Conservation (phyloP, 495 filamentous ascomycete species). For the Aspergillus leporis region DNA sequence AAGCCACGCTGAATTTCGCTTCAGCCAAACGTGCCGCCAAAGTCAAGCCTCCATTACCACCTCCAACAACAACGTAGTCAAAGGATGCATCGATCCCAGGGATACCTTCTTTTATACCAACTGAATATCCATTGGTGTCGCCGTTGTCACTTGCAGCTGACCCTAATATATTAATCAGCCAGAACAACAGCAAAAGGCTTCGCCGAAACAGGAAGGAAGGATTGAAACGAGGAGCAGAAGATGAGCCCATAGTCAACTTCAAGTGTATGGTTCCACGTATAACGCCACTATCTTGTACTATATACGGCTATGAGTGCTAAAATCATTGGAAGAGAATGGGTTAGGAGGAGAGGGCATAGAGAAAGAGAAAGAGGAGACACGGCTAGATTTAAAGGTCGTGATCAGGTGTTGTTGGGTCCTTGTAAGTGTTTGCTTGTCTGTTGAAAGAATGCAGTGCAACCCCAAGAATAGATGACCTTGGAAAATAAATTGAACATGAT, state of each 20-base stretch:
- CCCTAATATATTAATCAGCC: not conserved
- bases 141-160: not conserved
- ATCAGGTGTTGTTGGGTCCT: not conserved
- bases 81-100: slow-evolving; percentile 34
- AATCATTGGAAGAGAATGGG: too few species aligned
- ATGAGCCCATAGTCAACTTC: not conserved
- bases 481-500: not conserved
- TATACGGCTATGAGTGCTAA: too few species aligned
- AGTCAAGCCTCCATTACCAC: slow-evolving; percentile 51
- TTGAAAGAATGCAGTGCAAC: not conserved
- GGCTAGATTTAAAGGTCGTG: not conserved
- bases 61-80: slow-evolving; percentile 56
- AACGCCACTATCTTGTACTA: too few species aligned
- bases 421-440: not conserved
- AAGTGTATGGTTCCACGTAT: not conserved
- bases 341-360: not conserved
- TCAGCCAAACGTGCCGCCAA: slow-evolving; percentile 48
- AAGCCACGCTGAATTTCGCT: slow-evolving; percentile 34
- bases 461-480: not conserved
- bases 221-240: not conserved
- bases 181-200: not conserved
- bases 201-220: not conserved
- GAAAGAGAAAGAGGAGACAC: not conserved
- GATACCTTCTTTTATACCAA: slow-evolving; percentile 11
- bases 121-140: not conserved